phyloP scores from a whole-genome alignment of 805 yeast species.

The Myxozyma geophila region DNA sequence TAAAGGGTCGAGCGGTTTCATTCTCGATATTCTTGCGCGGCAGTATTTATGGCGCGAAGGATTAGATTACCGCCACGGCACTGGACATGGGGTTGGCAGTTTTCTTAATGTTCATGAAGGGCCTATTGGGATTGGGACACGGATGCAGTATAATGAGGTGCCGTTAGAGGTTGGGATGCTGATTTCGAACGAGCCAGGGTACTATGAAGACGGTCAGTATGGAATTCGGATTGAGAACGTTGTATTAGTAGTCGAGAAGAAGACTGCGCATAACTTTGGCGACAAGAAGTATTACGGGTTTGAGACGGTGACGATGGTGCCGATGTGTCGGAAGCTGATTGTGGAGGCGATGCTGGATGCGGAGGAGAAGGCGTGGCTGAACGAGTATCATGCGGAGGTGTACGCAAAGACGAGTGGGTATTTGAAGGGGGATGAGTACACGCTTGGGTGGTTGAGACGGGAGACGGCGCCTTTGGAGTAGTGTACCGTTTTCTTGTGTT shows the following conservation, averaged over 20 bases:
- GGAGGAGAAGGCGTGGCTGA: constrained; percentile 71
- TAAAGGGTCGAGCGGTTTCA: constrained; percentile 71
- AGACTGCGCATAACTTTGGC: constrained; percentile 53
- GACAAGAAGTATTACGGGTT: constrained; percentile 67
- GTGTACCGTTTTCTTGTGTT: neutral
- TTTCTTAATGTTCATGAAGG: constrained; percentile 93
- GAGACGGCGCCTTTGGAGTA: constrained; percentile 53
- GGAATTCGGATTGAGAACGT: constrained; percentile 92
- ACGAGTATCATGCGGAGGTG: constrained; percentile 64
- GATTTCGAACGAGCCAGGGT: constrained; percentile 93
- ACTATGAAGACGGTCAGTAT: constrained; percentile 82
- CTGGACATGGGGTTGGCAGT: constrained; percentile 97
- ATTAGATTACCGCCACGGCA: constrained; percentile 87
- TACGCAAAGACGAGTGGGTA: constrained; percentile 57
- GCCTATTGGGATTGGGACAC: constrained; percentile 78
- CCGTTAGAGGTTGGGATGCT: constrained; percentile 70
- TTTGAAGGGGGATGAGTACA: constrained; percentile 62
- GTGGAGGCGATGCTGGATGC: constrained; percentile 58
- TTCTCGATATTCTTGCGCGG: constrained; percentile 81
- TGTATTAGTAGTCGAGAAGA: constrained; percentile 56
- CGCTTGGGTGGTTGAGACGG: constrained; percentile 70
- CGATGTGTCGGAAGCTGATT: constrained; percentile 78
- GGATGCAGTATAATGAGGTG: constrained; percentile 51
- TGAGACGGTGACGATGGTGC: constrained; percentile 82
- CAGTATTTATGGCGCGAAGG: constrained; percentile 83